Conservation (phyloP, 306 rosid species). For the Sphenostylis stenocarpa region DNA sequence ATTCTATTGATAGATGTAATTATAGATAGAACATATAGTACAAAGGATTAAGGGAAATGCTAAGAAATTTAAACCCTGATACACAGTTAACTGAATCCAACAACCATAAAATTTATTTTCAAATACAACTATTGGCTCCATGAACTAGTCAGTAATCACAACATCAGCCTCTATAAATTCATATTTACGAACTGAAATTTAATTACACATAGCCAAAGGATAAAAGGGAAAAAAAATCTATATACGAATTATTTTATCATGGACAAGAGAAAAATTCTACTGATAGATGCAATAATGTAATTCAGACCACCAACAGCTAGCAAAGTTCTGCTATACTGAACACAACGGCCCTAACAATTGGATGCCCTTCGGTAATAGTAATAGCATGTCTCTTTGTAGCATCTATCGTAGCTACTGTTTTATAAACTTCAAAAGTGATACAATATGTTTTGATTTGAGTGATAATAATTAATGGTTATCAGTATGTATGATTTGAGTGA, state of each 20-base stretch:
- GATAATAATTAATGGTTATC: not conserved
- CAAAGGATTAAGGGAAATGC: too few species aligned
- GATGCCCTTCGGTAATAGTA: not conserved
- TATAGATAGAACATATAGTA: too few species aligned
- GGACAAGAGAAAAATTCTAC: not conserved
- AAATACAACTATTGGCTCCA: too few species aligned
- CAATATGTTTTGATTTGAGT: too few species aligned
- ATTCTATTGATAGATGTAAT: not conserved
- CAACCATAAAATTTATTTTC: too few species aligned
- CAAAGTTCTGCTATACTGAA: not conserved
- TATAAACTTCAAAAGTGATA: too few species aligned
- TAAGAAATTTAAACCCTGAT: too few species aligned
- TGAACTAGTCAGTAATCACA: too few species aligned
- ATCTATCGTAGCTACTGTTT: constrained; percentile 14
- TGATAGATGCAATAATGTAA: not conserved
- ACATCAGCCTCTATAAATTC: too few species aligned
- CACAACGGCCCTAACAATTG: constrained; percentile 6
- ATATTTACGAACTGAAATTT: not conserved
- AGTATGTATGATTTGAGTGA: too few species aligned
- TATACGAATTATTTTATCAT: not conserved
- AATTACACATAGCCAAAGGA: not conserved
- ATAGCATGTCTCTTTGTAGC: not conserved
- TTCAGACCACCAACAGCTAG: constrained; percentile 20
- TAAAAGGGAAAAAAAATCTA: too few species aligned
- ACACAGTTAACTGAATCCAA: too few species aligned